A percentile compares a stretch with the other conserved stretches of the same genome.
These are phyloP conservation scores for Periconia digitata DNA, from an alignment of 2,329 filamentous ascomycete genomes.

Conservation along the genomic window DNA sequence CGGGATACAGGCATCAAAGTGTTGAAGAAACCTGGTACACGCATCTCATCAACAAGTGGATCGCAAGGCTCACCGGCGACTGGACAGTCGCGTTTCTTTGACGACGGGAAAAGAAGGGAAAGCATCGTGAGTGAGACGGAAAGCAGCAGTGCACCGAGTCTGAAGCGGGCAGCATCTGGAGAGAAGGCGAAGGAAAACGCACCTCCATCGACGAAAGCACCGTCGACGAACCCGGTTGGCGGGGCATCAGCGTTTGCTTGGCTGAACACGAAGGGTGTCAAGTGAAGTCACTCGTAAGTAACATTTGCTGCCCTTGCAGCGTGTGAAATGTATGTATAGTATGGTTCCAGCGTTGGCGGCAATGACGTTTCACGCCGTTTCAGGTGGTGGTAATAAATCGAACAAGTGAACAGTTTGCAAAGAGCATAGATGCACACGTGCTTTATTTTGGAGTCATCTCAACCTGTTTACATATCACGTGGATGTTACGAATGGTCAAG, in stretches of 20 bases:
- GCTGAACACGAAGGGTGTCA: slow-evolving; percentile 62
- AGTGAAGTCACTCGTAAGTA: slow-evolving; percentile 15
- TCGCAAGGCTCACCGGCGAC: slow-evolving; percentile 24
- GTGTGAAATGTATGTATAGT: background rate
- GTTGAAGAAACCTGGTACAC: slow-evolving; percentile 69
- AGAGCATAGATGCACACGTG: too few species aligned
- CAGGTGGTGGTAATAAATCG: too few species aligned
- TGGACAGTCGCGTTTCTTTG: slow-evolving; percentile 52
- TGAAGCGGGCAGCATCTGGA: slow-evolving; percentile 32
- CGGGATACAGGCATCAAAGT: slow-evolving; percentile 84
- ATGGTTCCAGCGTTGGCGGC: too few species aligned
- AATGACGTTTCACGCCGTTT: background rate
- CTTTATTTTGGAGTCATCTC: too few species aligned
- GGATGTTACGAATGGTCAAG: too few species aligned
- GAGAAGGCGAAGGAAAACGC: slow-evolving; percentile 44
- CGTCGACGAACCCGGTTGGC: slow-evolving; percentile 79
- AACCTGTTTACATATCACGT: too few species aligned
- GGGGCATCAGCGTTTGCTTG: slow-evolving; percentile 93
- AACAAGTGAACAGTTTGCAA: too few species aligned
- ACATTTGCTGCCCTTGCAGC: background rate
- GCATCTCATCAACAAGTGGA: slow-evolving; percentile 46
- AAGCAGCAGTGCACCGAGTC: slow-evolving; percentile 14
- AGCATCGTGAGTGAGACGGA: slow-evolving; percentile 22
- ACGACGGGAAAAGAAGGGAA: slow-evolving; percentile 48
- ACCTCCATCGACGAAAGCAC: slow-evolving; percentile 49